Evolutionary conservation across 2,329 filamentous ascomycete species (phyloP).

Genomic region (Alternaria burnsii): DNA sequence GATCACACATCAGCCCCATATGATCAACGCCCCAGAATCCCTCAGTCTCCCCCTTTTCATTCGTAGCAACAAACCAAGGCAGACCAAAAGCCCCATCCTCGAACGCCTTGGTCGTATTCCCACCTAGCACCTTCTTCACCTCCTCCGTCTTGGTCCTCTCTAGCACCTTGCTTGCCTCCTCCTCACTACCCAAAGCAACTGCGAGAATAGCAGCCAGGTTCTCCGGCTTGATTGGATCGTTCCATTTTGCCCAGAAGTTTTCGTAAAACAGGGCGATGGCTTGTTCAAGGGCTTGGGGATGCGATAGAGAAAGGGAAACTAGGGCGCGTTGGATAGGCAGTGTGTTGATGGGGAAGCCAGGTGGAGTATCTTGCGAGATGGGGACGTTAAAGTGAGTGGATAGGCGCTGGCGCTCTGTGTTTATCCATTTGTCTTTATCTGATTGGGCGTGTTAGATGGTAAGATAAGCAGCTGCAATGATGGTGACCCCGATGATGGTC

Average conservation of each 20-base stretch:
- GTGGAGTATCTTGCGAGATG: constrained; percentile 55
- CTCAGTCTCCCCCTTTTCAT: constrained; percentile 62
- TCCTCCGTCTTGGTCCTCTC: constrained; percentile 51
- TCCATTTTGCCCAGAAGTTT: constrained; percentile 62
- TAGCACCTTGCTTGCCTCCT: constrained; percentile 54
- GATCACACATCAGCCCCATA: constrained; percentile 62
- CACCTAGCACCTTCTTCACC: constrained; percentile 57
- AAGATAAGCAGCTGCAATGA: background rate
- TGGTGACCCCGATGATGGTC: background rate
- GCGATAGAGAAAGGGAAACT: constrained; percentile 55
- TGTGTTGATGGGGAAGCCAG: constrained; percentile 64
- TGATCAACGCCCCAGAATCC: constrained; percentile 69
- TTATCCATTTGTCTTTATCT: constrained; percentile 68
- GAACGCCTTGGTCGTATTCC: constrained; percentile 62
- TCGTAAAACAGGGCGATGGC: constrained; percentile 60
- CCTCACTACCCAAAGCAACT: constrained; percentile 57
- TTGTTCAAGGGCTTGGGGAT: constrained; percentile 53
- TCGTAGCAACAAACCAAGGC: constrained; percentile 67
- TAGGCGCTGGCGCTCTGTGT: constrained; percentile 63
- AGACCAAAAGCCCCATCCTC: constrained; percentile 66
- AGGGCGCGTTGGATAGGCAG: constrained; percentile 62
- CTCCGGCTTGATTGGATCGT: constrained; percentile 56
- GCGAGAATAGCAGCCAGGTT: constrained; percentile 57
- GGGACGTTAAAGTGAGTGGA: constrained; percentile 63
- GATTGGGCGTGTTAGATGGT: constrained; percentile 36